Evolutionary conservation across 2,329 filamentous ascomycete species (phyloP).

Genomic region (Gyromitra esculenta): DNA sequence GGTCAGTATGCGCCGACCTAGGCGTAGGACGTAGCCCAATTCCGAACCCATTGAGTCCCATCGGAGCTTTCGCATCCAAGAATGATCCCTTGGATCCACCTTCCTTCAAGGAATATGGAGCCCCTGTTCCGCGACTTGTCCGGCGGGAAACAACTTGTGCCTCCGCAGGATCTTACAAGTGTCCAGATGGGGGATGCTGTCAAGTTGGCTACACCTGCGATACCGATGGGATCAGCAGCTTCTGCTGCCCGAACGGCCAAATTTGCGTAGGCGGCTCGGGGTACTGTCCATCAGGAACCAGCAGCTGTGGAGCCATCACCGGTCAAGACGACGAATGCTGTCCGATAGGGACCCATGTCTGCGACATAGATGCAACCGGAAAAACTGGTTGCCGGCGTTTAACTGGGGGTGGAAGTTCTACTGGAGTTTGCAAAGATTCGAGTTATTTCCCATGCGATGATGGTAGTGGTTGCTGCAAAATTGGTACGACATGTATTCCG

Average conservation of each 20-base stretch:
- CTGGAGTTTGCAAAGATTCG: not conserved
- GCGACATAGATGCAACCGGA: conserved; percentile 1
- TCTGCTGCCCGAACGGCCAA: conserved; percentile 16
- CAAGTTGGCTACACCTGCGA: conserved; percentile 2
- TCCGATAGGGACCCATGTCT: conserved; percentile 21
- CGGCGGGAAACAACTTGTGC: conserved; percentile 12
- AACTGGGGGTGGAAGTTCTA: not conserved
- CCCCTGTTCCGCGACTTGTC: not conserved
- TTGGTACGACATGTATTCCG: conserved; percentile 27
- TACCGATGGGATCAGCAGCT: not conserved
- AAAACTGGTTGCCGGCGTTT: conserved; percentile 6
- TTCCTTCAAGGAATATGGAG: not conserved
- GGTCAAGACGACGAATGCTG: conserved; percentile 32
- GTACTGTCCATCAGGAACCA: not conserved
- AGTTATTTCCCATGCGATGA: conserved; percentile 17
- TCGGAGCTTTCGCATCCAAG: conserved; percentile 1
- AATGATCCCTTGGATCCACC: not conserved
- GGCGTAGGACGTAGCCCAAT: not conserved
- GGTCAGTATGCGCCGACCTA: conserved; percentile 1
- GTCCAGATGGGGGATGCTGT: conserved; percentile 11
- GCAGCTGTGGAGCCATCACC: conserved; percentile 5
- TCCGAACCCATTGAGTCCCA: not conserved
- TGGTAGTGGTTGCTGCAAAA: conserved; percentile 17
- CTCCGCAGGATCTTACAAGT: not conserved
- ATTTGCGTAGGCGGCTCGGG: not conserved